Evolutionary conservation across 495 filamentous ascomycete genomes (phyloP).

Genomic region (Saxophila tyrrhenica): DNA sequence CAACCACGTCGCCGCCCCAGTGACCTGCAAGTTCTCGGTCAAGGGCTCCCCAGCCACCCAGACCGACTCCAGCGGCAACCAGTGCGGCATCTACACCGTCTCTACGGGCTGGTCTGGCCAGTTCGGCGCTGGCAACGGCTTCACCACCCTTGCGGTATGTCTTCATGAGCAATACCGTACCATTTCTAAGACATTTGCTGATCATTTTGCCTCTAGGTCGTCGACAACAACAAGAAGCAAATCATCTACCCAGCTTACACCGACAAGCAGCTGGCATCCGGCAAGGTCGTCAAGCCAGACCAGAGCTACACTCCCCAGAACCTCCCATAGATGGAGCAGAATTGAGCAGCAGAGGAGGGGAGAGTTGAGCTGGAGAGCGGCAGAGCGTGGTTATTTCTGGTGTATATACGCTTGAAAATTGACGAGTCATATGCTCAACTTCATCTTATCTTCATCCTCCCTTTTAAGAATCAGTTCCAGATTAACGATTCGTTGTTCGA

Average conservation of each 20-base stretch:
- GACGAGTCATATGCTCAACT: too few species aligned
- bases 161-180: too few species aligned
- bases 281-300: conserved; percentile 2
- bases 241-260: conserved; percentile 4
- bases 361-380: neutral
- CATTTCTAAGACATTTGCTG: too few species aligned
- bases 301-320: conserved; percentile 8
- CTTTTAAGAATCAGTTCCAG: too few species aligned
- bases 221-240: neutral
- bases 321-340: neutral
- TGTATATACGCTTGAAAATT: neutral
- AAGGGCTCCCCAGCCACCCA: neutral
- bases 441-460: too few species aligned
- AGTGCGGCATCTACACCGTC: conserved; percentile 4
- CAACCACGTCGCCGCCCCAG: neutral
- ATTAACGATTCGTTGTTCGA: too few species aligned
- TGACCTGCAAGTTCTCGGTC: neutral
- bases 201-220: too few species aligned
- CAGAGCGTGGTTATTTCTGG: neutral
- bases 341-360: neutral
- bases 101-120: conserved; percentile 2
- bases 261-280: neutral
- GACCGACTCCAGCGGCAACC: neutral
- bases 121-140: conserved; percentile 2
- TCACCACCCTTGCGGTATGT: conserved; percentile 2